Evolutionary conservation across 345 rosid genomes (phyloP), one percentile per base, ranked within the genome.

Genomic region (Hypericum androsaemum): DNA sequence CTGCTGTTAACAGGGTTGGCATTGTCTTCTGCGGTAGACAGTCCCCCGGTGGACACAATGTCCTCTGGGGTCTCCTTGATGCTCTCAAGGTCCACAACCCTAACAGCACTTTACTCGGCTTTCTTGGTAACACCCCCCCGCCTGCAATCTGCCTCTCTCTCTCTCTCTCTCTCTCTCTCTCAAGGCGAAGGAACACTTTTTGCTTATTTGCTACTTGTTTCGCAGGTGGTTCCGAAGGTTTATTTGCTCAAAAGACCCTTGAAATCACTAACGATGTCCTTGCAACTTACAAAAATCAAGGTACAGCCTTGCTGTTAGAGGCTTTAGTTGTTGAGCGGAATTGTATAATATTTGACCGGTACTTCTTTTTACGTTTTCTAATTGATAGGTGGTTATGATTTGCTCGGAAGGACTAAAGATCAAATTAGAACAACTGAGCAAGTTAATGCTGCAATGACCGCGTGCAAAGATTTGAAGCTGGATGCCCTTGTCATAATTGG

Each of bases 31-130:
- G 85, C 66, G 99, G 99, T 54, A 83, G 99, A 71, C 99, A 92
- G 56, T 85, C 99, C 43, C 99, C 99, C 0, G 99, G 94, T 59
- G 97, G 97, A 47, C 99, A 92, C 65, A 92, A 92, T 69, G 99
- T 92, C 39, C 47, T 92, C 39, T 92, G 97, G 97, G 98, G 97
- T 40, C 95, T 92, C 59, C 64, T 66, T 67, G 49, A 71, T 50
- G 99, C 97, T 53, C 87, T 92, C 50, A 80, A 92, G 57, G 67
- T 66, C 45, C 95, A 88, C 83, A 88, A 92, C 64, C 72, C 90
- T 0, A 77, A 70, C 12, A 85, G 72, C 55, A 68, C 75, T 54
- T 73, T 92, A 64, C 77, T 88, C 32, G 97, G 99, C 47, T 92
- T 92, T 76, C 70, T 92, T 57, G 97, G 99, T 92, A 55, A 57